phyloP scores from a whole-genome alignment of 208 protist species.

The Jaenimonas drosophilae region DNA sequence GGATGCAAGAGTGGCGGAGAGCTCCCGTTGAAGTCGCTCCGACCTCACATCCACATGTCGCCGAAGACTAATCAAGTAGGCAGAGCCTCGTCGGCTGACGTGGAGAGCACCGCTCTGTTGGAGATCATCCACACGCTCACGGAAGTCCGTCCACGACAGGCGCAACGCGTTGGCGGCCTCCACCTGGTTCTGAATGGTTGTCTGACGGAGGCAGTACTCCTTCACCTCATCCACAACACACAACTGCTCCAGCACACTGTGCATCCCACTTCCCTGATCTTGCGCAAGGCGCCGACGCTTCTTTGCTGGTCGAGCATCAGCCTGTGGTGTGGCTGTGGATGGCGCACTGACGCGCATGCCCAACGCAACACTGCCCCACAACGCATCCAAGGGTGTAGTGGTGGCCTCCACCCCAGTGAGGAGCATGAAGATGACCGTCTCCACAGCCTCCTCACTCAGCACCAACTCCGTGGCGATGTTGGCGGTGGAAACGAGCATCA shows the following conservation, averaged over 20 bases:
- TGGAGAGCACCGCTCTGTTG: slow-evolving; percentile 17
- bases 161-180: slow-evolving; percentile 41
- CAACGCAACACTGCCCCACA: too few species aligned
- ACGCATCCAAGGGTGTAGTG: too few species aligned
- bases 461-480: slow-evolving; percentile 48
- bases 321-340: too few species aligned
- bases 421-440: slow-evolving; percentile 69
- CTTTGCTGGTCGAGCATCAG: too few species aligned
- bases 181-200: slow-evolving; percentile 34
- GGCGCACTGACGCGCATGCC: too few species aligned
- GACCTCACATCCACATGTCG: neutral
- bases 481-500: slow-evolving; percentile 44
- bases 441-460: slow-evolving; percentile 57
- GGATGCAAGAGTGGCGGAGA: slow-evolving; percentile 14
- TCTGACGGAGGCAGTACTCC: slow-evolving; percentile 26
- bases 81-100: slow-evolving; percentile 7
- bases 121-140: slow-evolving; percentile 55
- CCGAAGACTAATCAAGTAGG: slow-evolving; percentile 10
- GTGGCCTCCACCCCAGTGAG: too few species aligned
- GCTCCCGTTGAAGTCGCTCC: slow-evolving; percentile 11
- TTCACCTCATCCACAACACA: slow-evolving; percentile 46
- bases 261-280: neutral
- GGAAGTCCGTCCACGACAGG: slow-evolving; percentile 45
- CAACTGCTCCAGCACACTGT: slow-evolving; percentile 43
- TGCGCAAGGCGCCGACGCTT: too few species aligned